Evolutionary conservation across 805 yeast genomes (phyloP), one percentile per base, ranked within the genome.

Genomic region (Sugiyamaella americana): DNA sequence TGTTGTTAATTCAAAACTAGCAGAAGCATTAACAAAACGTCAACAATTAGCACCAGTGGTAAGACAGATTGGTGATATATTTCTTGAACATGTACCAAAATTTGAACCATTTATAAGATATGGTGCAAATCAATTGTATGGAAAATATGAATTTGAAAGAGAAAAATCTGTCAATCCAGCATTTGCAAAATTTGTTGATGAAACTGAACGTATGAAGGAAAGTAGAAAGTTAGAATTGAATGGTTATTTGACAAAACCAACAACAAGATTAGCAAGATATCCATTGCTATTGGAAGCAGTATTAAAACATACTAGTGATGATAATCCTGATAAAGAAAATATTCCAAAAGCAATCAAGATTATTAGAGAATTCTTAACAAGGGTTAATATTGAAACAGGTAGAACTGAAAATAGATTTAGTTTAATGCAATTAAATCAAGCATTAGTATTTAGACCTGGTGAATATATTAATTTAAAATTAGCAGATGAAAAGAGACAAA

Each of bases 121-220:
- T 64, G 95, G 96, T 49, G 96, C 96, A 13, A 88, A 91, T 46
- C 91, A 93, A 63, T 87, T 91, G 41, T 88, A 87, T 69, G 98
- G 97, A 4, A 87, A 88, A 64, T 88, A 87, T 63, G 95, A 91
- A 64, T 87, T 87, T 65, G 98, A 93, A 67, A 75, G 96, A 41
- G 98, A 91, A 62, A 86, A 88, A 64, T 81, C 87, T 43, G 85
- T 84, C 24, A 93, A 93, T 65, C 83, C 95, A 41, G 77, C 84
- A 51, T 91, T 93, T 70, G 89, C 95, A n/a, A 72, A 93, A 59
- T 93, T 93, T 64, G 86, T 91, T 48, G 95, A 87, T 59, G 96
- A 87, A 48, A 84, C 89, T 3, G 94, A 86, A 57, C 78, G 87
- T 58, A 71, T 84, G 53, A 87, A 87, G 3, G 96, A 86, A 69